A percentile compares a stretch with the other conserved stretches of the same genome.
phyloP scores from a whole-genome alignment of 2,329 filamentous ascomycete species.

The Acrodontium crateriforme region DNA sequence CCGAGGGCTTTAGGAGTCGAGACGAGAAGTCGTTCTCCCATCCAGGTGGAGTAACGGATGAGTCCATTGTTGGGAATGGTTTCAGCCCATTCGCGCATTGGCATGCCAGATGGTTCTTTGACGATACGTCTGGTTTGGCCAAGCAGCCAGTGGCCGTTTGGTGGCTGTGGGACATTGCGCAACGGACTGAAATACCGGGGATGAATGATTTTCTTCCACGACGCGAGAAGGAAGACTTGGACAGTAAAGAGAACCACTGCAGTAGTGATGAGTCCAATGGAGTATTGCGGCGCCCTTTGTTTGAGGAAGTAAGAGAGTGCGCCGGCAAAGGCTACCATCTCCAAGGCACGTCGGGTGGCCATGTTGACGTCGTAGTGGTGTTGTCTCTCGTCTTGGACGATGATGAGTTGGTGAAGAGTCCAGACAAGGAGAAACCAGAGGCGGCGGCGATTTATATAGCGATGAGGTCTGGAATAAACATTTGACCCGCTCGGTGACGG shows the following conservation, averaged over 20 bases:
- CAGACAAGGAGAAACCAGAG: no score
- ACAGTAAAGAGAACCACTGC: constrained; percentile 27
- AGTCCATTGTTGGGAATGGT: constrained; percentile 42
- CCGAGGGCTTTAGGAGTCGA: constrained; percentile 34
- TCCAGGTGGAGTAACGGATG: constrained; percentile 36
- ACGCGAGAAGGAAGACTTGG: constrained; percentile 21
- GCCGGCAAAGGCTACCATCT: no score
- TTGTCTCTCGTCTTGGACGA: no score
- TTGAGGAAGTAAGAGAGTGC: no score
- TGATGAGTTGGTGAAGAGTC: no score
- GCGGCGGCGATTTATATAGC: no score
- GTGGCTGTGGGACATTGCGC: constrained; percentile 41
- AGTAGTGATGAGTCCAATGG: constrained; percentile 25
- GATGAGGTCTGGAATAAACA: no score
- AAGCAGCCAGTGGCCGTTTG: constrained; percentile 28
- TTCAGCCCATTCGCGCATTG: constrained; percentile 37
- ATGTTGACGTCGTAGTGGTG: no score
- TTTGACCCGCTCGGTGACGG: no score
- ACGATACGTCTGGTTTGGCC: constrained; percentile 32
- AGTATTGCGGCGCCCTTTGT: constrained; percentile 4
- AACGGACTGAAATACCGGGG: constrained; percentile 45
- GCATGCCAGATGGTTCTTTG: constrained; percentile 29
- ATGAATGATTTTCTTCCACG: constrained; percentile 39
- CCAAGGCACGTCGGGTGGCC: no score
- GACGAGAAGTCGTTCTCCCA: constrained; percentile 31